These are phyloP conservation scores for Lentinula edodes DNA, from an alignment of 768 basidiomycete genomes.

Conservation along the genomic window DNA sequence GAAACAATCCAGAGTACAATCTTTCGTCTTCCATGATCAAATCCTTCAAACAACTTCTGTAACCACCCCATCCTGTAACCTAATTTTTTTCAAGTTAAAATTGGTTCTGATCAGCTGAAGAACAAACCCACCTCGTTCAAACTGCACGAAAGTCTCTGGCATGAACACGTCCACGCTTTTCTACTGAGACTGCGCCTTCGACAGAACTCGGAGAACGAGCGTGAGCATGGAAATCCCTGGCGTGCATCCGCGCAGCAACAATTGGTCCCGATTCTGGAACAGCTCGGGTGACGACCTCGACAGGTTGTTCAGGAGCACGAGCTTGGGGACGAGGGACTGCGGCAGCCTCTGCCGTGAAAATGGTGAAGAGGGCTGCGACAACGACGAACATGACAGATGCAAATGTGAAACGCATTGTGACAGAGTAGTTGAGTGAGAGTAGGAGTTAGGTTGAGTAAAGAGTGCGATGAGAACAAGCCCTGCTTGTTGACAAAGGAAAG, in stretches of 20 bases:
- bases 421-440: slow-evolving; percentile 7
- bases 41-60: background rate
- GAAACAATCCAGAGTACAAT: background rate
- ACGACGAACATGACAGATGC: slow-evolving; percentile 17
- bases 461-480: slow-evolving; percentile 9
- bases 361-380: slow-evolving; percentile 12
- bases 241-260: slow-evolving; percentile 1
- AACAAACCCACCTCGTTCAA: background rate
- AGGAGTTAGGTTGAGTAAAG: slow-evolving; percentile 14
- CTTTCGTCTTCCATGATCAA: background rate
- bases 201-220: background rate
- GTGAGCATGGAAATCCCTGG: slow-evolving; percentile 7
- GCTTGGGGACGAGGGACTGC: slow-evolving; percentile 16
- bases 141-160: background rate
- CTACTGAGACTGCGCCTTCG: background rate
- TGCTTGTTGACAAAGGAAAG: slow-evolving; percentile 9
- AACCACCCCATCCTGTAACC: background rate
- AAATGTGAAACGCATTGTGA: slow-evolving; percentile 24
- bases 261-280: background rate
- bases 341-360: slow-evolving; percentile 17
- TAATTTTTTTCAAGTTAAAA: no score
- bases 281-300: background rate
- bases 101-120: background rate
- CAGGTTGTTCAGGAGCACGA: background rate
- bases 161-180: slow-evolving; percentile 1